These are phyloP conservation scores for Fusarium decemcellulare DNA, from an alignment of 2,329 filamentous ascomycete genomes.

Conservation along the genomic window DNA sequence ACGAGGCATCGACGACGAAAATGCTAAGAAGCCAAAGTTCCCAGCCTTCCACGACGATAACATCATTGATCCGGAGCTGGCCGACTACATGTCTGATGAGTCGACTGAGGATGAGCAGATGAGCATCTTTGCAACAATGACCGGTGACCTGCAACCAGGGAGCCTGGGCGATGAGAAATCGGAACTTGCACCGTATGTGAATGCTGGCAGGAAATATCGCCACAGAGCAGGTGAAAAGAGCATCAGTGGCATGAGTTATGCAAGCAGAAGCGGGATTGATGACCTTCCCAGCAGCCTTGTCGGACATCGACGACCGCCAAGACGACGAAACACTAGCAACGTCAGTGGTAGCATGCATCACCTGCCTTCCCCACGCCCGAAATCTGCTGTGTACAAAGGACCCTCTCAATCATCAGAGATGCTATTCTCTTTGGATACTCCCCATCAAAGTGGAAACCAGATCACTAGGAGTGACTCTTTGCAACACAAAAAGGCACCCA, in stretches of 20 bases:
- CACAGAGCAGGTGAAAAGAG: constrained; percentile 82
- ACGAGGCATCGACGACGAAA: constrained; percentile 76
- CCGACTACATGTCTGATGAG: constrained; percentile 95
- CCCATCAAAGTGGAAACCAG: constrained; percentile 60
- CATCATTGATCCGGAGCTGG: constrained; percentile 96
- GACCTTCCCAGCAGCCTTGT: constrained; percentile 72
- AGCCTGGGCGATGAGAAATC: constrained; percentile 82
- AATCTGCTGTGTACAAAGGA: constrained; percentile 70
- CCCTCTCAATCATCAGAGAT: constrained; percentile 67
- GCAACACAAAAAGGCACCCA: constrained; percentile 79
- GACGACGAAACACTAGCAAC: constrained; percentile 87
- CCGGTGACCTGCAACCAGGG: constrained; percentile 75
- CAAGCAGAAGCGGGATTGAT: constrained; percentile 76
- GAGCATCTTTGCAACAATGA: constrained; percentile 83
- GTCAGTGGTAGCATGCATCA: constrained; percentile 80
- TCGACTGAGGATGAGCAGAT: constrained; percentile 95
- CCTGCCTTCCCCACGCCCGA: constrained; percentile 79
- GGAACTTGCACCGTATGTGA: constrained; percentile 80
- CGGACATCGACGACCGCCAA: constrained; percentile 71
- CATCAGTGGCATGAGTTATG: constrained; percentile 77
- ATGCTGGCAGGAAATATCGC: constrained; percentile 82
- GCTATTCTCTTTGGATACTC: constrained; percentile 62
- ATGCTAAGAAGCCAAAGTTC: constrained; percentile 75
- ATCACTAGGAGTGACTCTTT: constrained; percentile 87
- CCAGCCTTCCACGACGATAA: constrained; percentile 98